These are phyloP conservation scores for Epichloe scottii DNA, from an alignment of 2,329 filamentous ascomycete genomes.

Conservation along the genomic window DNA sequence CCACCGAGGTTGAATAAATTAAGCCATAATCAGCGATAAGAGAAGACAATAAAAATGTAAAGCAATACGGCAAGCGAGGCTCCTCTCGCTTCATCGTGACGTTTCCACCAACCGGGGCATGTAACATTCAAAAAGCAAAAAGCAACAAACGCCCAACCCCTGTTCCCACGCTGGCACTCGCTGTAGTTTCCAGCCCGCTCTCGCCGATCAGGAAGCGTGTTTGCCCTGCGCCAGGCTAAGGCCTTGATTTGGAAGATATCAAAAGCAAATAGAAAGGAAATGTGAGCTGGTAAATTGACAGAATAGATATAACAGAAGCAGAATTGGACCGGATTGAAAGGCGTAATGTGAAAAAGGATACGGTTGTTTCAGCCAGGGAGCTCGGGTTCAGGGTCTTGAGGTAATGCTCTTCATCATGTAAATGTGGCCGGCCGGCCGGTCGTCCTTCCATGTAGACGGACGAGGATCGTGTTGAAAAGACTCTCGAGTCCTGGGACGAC, in stretches of 20 bases:
- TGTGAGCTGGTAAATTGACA: no score
- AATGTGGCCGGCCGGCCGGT: not conserved
- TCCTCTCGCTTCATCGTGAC: not conserved
- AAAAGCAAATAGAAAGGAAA: no score
- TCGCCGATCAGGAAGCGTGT: constrained; percentile 22
- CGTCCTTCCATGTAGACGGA: not conserved
- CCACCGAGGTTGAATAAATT: no score
- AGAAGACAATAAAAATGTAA: not conserved
- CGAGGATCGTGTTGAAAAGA: not conserved
- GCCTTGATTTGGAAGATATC: not conserved
- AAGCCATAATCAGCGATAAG: no score
- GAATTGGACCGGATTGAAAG: not conserved
- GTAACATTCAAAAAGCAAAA: not conserved
- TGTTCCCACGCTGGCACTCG: constrained; percentile 6
- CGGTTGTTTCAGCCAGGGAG: no score
- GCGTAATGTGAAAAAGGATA: no score
- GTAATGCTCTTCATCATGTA: no score
- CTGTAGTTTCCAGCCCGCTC: constrained; percentile 19
- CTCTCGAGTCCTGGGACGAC: not conserved
- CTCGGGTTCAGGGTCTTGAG: not conserved
- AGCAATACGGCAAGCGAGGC: not conserved
- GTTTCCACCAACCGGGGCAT: not conserved
- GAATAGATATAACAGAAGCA: not conserved
- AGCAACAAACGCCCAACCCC: constrained; percentile 1
- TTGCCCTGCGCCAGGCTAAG: constrained; percentile 16